Evolutionary conservation across 805 yeast species (phyloP), one percentile per base, ranked within the genome.

Genomic region (Wickerhamiella shivajii): DNA sequence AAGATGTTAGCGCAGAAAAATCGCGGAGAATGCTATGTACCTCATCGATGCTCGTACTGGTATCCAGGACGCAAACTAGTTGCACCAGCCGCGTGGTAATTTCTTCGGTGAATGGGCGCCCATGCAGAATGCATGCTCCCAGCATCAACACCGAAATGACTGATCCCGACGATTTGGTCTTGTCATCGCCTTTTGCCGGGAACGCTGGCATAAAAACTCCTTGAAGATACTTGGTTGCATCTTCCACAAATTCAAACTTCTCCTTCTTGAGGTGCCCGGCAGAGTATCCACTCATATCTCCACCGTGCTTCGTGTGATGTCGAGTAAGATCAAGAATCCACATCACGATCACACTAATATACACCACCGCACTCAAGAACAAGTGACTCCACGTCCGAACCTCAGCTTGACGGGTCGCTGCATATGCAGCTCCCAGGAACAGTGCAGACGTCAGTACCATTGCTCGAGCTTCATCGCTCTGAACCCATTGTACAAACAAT

Each of bases 311-410:
- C 19, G 29, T 32, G 25, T 26, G 31, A 11, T 16, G 40, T 40
- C 12, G 31, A 18, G 29, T 30, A 12, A 40, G 34, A 27, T 49
- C 51, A 33, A 41, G 37, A 11, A 52, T 42, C 53, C 52, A 50
- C n/a, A 52, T 31, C 7, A 46, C 45, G 3, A 52, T 22, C 9
- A 42, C 48, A 6, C 53, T 39, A 24, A 49, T 44, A 37, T 49
- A 52, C 9, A 47, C 41, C 31, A 44, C 43, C 5, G 46, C 44
- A 20, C 50, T 46, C 24, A 52, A 22, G 17, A 51, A 45, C 38
- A 40, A 26, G 28, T 46, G 39, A 27, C 41, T 39, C 20, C 36
- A 37, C 17, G 32, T 29, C 26, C 37, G 40, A 11, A 42, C 27
- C 7, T 40, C 31, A 24, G 36, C 40, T 20, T 46, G 45, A 19